Percentiles rank a stretch among this genome's conserved stretches.
phyloP scores from a whole-genome alignment of 2,329 filamentous ascomycete genomes.

The Orbilia javanica region DNA sequence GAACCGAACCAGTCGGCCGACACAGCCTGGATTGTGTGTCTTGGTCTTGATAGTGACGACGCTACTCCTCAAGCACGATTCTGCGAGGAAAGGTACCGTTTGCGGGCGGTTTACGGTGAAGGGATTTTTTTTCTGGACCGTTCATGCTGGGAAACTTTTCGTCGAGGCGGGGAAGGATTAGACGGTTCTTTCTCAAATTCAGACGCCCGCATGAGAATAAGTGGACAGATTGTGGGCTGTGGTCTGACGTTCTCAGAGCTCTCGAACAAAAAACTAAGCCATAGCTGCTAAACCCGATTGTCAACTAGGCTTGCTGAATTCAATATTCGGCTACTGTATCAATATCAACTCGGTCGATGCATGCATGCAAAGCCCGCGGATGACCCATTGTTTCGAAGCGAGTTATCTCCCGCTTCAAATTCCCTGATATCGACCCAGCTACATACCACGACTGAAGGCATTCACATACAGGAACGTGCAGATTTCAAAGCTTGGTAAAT shows the following conservation, averaged over 20 bases:
- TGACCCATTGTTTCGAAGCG: not conserved
- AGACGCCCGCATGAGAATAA: not conserved
- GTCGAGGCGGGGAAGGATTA: not conserved
- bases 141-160: conserved; percentile 13
- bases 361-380: not conserved
- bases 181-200: not conserved
- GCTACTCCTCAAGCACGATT: not conserved
- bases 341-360: not conserved
- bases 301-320: not conserved
- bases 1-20: conserved; percentile 27
- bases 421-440: not conserved
- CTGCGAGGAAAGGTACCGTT: conserved; percentile 20
- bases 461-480: conserved; percentile 18
- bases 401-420: conserved; percentile 1
- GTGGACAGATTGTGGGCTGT: conserved; percentile 1
- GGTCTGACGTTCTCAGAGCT: not conserved
- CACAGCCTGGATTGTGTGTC: conserved; percentile 22
- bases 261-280: not conserved
- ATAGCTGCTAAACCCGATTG: not conserved
- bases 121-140: not conserved
- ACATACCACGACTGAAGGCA: conserved; percentile 3
- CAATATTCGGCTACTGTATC: conserved; percentile 8
- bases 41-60: not conserved
- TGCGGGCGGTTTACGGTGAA: conserved; percentile 34
- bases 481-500: not conserved